phyloP scores from a whole-genome alignment of 2,329 filamentous ascomycete genomes.

The Elsinoe australis region DNA sequence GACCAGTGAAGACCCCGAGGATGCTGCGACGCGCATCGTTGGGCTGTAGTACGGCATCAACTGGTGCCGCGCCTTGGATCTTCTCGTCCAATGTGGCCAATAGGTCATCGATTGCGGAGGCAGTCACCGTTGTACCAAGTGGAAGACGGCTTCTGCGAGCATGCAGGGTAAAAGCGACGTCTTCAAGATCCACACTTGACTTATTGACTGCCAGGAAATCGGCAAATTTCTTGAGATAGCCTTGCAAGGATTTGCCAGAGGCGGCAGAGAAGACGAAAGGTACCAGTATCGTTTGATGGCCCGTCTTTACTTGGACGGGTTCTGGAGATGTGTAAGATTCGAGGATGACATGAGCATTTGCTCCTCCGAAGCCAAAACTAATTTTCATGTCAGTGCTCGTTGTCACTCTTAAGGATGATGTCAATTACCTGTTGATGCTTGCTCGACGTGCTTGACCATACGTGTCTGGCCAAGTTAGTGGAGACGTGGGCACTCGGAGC shows the following conservation, averaged over 20 bases:
- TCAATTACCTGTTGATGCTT: conserved; percentile 4
- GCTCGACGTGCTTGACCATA: neutral
- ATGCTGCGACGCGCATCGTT: neutral
- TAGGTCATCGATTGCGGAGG: neutral
- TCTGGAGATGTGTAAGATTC: conserved; percentile 40
- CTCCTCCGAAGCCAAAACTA: conserved; percentile 52
- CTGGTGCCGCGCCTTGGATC: neutral
- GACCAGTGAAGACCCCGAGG: conserved; percentile 30
- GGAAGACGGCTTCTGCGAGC: neutral
- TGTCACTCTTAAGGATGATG: too few relatives aligned
- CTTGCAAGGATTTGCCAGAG: conserved; percentile 1
- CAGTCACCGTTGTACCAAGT: neutral
- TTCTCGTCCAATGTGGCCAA: neutral
- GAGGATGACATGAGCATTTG: conserved; percentile 48
- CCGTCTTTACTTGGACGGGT: neutral
- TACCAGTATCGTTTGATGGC: neutral
- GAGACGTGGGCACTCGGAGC: conserved; percentile 24
- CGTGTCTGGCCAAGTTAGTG: neutral
- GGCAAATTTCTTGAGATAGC: neutral
- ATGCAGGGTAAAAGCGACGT: neutral
- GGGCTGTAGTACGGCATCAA: neutral
- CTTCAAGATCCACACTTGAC: neutral
- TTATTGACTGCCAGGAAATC: neutral
- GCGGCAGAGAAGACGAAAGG: conserved; percentile 3
- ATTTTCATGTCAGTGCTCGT: too few relatives aligned